phyloP scores from a whole-genome alignment of 192 early-diverging fungal genomes.

The Coemansia biformis region DNA sequence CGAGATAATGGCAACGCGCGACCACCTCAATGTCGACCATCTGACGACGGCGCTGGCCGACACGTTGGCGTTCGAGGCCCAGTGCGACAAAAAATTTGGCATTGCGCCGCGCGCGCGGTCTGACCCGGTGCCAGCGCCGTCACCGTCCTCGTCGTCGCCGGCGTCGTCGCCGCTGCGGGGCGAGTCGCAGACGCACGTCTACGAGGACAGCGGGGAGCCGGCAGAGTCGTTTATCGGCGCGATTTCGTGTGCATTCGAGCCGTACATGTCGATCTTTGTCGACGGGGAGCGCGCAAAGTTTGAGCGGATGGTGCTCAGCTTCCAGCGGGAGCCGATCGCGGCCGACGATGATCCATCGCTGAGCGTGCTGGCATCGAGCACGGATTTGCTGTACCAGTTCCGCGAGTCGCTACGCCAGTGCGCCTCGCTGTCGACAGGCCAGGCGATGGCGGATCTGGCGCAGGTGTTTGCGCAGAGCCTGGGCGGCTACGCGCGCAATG shows the following conservation, averaged over 20 bases:
- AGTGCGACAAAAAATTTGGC: slow-evolving; percentile 69
- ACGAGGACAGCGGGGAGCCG: slow-evolving; percentile 5
- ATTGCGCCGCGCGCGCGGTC: slow-evolving; percentile 15
- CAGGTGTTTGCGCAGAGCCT: slow-evolving; percentile 78
- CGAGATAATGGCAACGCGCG: slow-evolving; percentile 58
- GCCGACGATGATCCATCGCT: slow-evolving; percentile 53
- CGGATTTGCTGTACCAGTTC: slow-evolving; percentile 89
- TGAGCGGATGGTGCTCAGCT: slow-evolving; percentile 41
- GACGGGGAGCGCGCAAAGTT: slow-evolving; percentile 70
- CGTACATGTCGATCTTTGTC: slow-evolving; percentile 84
- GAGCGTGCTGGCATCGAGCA: slow-evolving; percentile 77
- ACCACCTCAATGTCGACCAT: slow-evolving; percentile 60
- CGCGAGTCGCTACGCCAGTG: slow-evolving; percentile 82
- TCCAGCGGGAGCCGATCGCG: slow-evolving; percentile 38
- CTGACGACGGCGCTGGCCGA: slow-evolving; percentile 72
- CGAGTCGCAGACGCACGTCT: background rate
- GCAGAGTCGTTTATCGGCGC: slow-evolving; percentile 59
- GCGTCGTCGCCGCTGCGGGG: too few relatives aligned
- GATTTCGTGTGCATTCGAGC: slow-evolving; percentile 81
- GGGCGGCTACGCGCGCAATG: slow-evolving; percentile 66
- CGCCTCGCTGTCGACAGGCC: slow-evolving; percentile 74
- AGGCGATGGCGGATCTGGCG: slow-evolving; percentile 82
- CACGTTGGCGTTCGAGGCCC: slow-evolving; percentile 87
- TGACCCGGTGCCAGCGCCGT: background rate
- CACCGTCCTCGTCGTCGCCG: background rate